Percentiles rank a stretch among this genome's conserved stretches.
These are phyloP conservation scores for Eucalyptus virginea DNA, from an alignment of 345 rosid genomes.

Conservation along the genomic window DNA sequence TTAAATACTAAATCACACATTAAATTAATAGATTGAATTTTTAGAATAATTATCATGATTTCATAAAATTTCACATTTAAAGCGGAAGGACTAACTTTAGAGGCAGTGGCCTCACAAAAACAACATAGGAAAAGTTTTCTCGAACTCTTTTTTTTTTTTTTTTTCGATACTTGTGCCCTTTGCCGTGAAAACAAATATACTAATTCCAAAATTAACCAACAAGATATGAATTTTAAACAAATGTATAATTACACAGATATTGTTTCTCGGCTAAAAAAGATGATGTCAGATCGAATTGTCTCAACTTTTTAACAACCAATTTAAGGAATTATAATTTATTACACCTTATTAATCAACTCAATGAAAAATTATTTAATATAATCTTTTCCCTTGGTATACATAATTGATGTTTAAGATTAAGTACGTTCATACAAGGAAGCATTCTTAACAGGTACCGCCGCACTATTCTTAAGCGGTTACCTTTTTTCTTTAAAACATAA, in stretches of 20 bases:
- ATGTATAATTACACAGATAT: background rate
- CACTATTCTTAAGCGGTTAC: background rate
- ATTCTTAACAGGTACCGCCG: background rate
- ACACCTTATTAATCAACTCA: background rate
- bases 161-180: too few species aligned
- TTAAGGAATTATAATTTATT: background rate
- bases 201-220: background rate
- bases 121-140: too few species aligned
- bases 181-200: too few species aligned
- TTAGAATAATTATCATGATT: too few species aligned
- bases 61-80: too few species aligned
- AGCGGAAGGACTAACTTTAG: background rate
- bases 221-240: background rate
- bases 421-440: background rate
- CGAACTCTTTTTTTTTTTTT: background rate
- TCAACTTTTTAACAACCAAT: background rate
- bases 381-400: background rate
- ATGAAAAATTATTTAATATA: background rate
- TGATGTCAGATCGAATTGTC: background rate
- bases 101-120: background rate
- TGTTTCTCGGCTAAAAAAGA: background rate
- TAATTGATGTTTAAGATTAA: background rate
- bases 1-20: background rate
- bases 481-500: background rate
- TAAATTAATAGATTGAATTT: too few species aligned